Conservation (phyloP, 768 basidiomycete species). For the Podaxis rugospora region DNA sequence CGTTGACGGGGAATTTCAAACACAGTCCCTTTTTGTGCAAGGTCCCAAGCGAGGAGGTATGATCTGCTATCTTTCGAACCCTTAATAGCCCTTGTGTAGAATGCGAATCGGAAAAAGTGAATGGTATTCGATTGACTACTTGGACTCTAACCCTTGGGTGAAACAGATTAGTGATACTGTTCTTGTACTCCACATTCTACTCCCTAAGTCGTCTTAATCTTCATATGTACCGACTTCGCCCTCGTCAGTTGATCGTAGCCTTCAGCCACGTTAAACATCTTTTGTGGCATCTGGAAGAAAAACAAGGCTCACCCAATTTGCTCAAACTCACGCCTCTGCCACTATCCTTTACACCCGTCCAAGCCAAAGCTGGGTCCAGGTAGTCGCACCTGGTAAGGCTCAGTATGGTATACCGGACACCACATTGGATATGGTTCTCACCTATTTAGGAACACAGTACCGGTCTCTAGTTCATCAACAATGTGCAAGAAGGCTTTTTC, state of each 20-base stretch:
- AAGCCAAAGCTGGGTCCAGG: slow-evolving; percentile 89
- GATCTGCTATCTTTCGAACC: no score
- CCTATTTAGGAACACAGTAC: slow-evolving; percentile 93
- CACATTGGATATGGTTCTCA: slow-evolving; percentile 19
- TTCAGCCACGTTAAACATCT: slow-evolving; percentile 23
- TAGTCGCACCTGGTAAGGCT: slow-evolving; percentile 62
- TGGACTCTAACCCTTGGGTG: no score
- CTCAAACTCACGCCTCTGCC: slow-evolving; percentile 90
- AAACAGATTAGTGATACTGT: not conserved
- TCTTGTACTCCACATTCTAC: not conserved
- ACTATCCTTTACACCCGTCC: slow-evolving; percentile 93
- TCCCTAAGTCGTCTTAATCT: slow-evolving; percentile 47
- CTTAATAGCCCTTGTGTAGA: no score
- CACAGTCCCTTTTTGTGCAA: no score
- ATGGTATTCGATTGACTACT: no score
- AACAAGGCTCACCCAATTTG: slow-evolving; percentile 64
- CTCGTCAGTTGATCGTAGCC: slow-evolving; percentile 85
- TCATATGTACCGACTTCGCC: slow-evolving; percentile 81
- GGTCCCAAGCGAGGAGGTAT: no score
- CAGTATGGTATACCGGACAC: not conserved
- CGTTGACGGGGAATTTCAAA: no score
- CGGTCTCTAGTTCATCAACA: slow-evolving; percentile 72
- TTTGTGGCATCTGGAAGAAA: not conserved
- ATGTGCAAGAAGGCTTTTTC: slow-evolving; percentile 64
- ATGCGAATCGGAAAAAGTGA: no score